Evolutionary conservation across 805 yeast species (phyloP).

Genomic region (Brettanomyces sp.): DNA sequence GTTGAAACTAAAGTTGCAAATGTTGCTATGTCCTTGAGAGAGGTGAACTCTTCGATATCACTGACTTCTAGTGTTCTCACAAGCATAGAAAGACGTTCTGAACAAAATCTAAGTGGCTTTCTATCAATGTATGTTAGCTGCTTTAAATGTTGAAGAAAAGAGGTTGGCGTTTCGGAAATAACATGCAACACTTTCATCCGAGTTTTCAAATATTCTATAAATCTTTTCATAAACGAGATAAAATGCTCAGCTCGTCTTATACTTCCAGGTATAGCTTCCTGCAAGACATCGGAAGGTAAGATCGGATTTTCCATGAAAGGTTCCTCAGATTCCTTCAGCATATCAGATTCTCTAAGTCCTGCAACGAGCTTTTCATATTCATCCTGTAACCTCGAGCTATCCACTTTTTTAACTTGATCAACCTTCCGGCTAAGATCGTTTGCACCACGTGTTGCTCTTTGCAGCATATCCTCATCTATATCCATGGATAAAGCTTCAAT

Average conservation of each 20-base stretch:
- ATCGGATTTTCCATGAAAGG: conserved; percentile 81
- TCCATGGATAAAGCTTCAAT: conserved; percentile 91
- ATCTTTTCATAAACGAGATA: conserved; percentile 82
- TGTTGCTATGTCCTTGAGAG: conserved; percentile 90
- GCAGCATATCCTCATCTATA: conserved; percentile 79
- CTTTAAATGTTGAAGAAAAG: conserved; percentile 86
- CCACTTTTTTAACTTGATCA: conserved; percentile 75
- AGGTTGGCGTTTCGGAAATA: conserved; percentile 93
- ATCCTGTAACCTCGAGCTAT: conserved; percentile 73
- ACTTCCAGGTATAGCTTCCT: conserved; percentile 95
- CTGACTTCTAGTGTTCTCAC: conserved; percentile 83
- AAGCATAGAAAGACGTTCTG: conserved; percentile 80
- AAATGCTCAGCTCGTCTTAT: conserved; percentile 96
- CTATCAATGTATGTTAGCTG: conserved; percentile 87
- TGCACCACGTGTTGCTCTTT: conserved; percentile 84
- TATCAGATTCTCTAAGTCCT: conserved; percentile 78
- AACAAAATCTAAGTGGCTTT: conserved; percentile 85
- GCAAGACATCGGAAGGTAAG: conserved; percentile 72
- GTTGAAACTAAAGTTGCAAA: conserved; percentile 95
- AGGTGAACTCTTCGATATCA: conserved; percentile 85
- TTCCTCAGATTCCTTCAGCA: conserved; percentile 47
- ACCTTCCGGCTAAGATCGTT: conserved; percentile 67
- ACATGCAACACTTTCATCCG: conserved; percentile 97
- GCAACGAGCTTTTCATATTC: conserved; percentile 89
- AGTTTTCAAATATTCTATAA: conserved; percentile 89